Conservation (phyloP, 169 alveolate species). For the Babesia divergens region DNA sequence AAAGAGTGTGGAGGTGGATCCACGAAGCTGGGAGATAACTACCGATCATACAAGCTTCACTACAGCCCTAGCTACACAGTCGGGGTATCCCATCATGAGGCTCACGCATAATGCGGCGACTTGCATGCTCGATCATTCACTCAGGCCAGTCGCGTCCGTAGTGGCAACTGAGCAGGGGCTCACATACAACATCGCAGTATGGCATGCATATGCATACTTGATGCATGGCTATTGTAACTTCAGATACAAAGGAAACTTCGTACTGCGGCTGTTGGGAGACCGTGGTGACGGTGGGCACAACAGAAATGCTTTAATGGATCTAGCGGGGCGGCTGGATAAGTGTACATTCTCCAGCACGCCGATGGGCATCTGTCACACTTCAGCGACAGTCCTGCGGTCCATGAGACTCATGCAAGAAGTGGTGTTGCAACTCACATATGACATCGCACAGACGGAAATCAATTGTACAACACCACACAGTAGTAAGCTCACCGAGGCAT, state of each 20-base stretch:
- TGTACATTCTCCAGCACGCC: background rate
- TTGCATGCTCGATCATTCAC: background rate
- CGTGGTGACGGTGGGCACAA: constrained; percentile 6
- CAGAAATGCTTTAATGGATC: constrained; percentile 13
- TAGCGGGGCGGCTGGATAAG: background rate
- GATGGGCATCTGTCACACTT: background rate
- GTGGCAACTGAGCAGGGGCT: background rate
- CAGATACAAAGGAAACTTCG: background rate
- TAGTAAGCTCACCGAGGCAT: too few relatives aligned
- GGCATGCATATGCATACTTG: constrained; percentile 8
- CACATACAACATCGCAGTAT: background rate
- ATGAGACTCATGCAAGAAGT: constrained; percentile 18
- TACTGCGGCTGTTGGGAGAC: background rate
- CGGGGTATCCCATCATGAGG: background rate
- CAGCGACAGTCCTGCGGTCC: background rate
- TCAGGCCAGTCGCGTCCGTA: background rate
- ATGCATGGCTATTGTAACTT: constrained; percentile 1
- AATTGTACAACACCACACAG: too few relatives aligned
- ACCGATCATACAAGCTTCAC: background rate
- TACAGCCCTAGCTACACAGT: background rate
- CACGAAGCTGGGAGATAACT: background rate
- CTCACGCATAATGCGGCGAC: background rate
- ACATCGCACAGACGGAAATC: background rate
- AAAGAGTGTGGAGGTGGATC: background rate
- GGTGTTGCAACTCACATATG: background rate